Percentiles rank a stretch among this genome's conserved stretches.
These are phyloP conservation scores for Mucuna pruriens DNA, from an alignment of 306 rosid genomes.

Conservation along the genomic window DNA sequence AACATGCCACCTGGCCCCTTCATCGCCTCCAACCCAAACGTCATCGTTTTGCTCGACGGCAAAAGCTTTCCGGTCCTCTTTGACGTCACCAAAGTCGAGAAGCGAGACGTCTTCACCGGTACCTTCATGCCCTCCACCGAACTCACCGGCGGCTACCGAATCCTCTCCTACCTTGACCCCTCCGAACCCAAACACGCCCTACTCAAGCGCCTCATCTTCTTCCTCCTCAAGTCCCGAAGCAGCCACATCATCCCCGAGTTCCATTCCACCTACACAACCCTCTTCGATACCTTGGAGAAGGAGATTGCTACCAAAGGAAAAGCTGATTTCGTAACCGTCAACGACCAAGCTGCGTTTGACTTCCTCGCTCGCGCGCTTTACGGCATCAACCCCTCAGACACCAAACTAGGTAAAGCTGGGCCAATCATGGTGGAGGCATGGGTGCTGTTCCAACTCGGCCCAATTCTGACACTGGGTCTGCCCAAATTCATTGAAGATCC, in stretches of 20 bases:
- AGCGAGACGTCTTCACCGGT: constrained; percentile 79
- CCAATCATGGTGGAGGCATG: constrained; percentile 67
- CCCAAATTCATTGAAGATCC: constrained; percentile 70
- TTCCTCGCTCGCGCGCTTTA: constrained; percentile 64
- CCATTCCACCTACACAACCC: constrained; percentile 53
- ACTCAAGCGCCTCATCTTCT: constrained; percentile 69
- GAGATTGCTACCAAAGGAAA: constrained; percentile 60
- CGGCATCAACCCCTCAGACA: constrained; percentile 56
- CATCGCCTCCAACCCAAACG: constrained; percentile 60
- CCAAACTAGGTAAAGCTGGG: constrained; percentile 64
- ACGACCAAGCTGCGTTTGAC: constrained; percentile 81
- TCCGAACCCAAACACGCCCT: constrained; percentile 74
- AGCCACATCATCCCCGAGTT: constrained; percentile 71
- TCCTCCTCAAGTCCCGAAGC: constrained; percentile 67
- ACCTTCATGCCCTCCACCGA: constrained; percentile 82
- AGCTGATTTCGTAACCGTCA: constrained; percentile 50
- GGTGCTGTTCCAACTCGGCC: constrained; percentile 70
- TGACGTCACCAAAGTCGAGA: constrained; percentile 75
- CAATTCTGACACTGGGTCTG: constrained; percentile 65
- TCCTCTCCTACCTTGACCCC: constrained; percentile 91
- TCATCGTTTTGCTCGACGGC: constrained; percentile 80
- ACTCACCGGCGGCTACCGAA: constrained; percentile 89
- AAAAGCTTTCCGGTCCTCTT: constrained; percentile 83
- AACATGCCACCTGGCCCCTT: constrained; percentile 94
- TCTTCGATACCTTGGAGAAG: constrained; percentile 61